Conservation (phyloP, 306 rosid genomes). For the Phaseolus lunatus region DNA sequence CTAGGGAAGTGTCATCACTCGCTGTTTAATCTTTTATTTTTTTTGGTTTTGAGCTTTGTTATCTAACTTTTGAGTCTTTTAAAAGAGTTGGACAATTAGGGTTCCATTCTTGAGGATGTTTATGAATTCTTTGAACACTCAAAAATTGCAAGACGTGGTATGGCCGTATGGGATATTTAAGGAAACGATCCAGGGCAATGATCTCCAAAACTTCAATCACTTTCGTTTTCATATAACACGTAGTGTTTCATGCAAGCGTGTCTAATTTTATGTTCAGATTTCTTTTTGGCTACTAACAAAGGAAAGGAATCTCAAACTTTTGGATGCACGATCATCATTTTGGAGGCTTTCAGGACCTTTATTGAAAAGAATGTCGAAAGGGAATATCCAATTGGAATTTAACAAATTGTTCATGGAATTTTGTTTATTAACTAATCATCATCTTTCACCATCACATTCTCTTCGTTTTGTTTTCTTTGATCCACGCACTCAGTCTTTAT, state of each 20-base stretch:
- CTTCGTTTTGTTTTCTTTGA: neutral
- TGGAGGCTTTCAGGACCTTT: neutral
- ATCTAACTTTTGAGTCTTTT: constrained; percentile 36
- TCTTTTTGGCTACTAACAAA: constrained; percentile 5
- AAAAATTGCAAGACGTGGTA: neutral
- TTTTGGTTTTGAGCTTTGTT: constrained; percentile 31
- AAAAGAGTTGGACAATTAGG: constrained; percentile 31
- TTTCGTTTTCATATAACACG: neutral
- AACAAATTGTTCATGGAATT: neutral
- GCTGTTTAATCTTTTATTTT: constrained; percentile 32
- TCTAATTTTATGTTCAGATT: neutral
- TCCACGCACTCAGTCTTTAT: constrained; percentile 34
- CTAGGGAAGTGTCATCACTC: constrained; percentile 31
- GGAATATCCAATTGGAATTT: neutral
- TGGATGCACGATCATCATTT: neutral
- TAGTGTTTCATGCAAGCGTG: neutral
- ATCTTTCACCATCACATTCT: constrained; percentile 34
- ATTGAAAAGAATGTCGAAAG: constrained; percentile 15
- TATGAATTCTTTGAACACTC: constrained; percentile 3
- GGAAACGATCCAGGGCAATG: neutral
- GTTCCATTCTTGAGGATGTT: constrained; percentile 29
- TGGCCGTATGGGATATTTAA: constrained; percentile 12
- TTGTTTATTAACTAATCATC: neutral
- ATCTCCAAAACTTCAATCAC: constrained; percentile 9
- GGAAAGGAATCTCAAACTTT: constrained; percentile 30